A percentile compares a stretch with the other conserved stretches of the same genome.
These are phyloP conservation scores for Cystobasidium ongulense DNA, from an alignment of 768 basidiomycete genomes.

Conservation along the genomic window DNA sequence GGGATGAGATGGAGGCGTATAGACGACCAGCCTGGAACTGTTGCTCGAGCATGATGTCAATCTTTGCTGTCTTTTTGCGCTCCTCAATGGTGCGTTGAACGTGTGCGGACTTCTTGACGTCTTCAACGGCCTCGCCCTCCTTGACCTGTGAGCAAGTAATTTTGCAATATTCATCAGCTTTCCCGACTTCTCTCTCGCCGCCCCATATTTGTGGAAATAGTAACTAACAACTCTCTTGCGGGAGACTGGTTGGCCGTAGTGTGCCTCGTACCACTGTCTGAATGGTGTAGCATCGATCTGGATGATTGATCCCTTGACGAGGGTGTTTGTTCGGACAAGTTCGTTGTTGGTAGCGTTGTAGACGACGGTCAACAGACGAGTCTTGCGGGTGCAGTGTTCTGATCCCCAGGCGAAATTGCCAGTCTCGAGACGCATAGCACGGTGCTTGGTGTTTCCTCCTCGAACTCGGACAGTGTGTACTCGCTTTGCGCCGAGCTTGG, in stretches of 20 bases:
- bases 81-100: constrained; percentile 76
- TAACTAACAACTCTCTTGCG: constrained; percentile 53
- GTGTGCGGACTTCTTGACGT: constrained; percentile 77
- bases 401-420: constrained; percentile 99
- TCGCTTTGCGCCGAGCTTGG: constrained; percentile 91
- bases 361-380: constrained; percentile 88
- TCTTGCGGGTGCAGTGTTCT: constrained; percentile 88
- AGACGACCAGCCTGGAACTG: constrained; percentile 58
- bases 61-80: constrained; percentile 88
- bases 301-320: constrained; percentile 93
- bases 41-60: constrained; percentile 65
- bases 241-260: constrained; percentile 91
- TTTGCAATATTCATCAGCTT: constrained; percentile 50
- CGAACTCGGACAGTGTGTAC: constrained; percentile 90
- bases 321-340: constrained; percentile 97
- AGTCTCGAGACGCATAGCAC: constrained; percentile 88
- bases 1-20: constrained; percentile 83
- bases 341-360: constrained; percentile 99
- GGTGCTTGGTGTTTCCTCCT: constrained; percentile 89
- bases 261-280: constrained; percentile 98
- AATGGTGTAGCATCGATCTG: constrained; percentile 97
- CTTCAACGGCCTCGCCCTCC: constrained; percentile 45
- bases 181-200: constrained; percentile 50
- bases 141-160: constrained; percentile 48
- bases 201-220: not conserved